Evolutionary conservation across 345 rosid genomes (phyloP).

Genomic region (Eucalyptus dawsonii): DNA sequence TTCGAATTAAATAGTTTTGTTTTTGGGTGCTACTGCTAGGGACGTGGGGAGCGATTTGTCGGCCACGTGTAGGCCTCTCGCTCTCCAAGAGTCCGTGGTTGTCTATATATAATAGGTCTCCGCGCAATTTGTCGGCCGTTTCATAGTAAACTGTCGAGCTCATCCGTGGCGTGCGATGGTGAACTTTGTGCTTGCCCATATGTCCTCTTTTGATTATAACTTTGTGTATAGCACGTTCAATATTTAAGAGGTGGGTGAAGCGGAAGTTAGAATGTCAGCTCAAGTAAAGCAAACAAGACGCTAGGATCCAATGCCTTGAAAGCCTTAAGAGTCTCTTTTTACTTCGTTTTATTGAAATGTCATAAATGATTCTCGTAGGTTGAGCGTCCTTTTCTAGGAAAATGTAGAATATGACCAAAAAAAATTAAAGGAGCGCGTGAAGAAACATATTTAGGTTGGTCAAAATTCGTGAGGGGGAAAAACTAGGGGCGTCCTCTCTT

Average conservation of each 20-base stretch:
- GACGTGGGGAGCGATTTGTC: background rate
- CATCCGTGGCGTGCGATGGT: background rate
- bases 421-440: background rate
- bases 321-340: background rate
- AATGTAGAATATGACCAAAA: background rate
- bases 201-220: background rate
- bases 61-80: background rate
- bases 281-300: background rate
- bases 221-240: background rate
- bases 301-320: background rate
- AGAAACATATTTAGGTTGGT: background rate
- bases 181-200: background rate
- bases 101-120: background rate
- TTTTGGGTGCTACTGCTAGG: background rate
- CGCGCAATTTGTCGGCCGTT: background rate
- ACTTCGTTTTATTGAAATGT: fast-evolving
- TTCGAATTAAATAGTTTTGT: background rate
- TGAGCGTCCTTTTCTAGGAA: background rate
- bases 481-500: background rate
- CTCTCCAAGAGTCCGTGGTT: background rate
- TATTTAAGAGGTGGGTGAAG: background rate
- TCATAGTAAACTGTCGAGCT: background rate
- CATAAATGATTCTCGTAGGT: background rate
- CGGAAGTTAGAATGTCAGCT: background rate
- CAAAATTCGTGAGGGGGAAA: background rate